Conservation (phyloP, 2,329 filamentous ascomycete species). For the Celoporthe dispersa region DNA sequence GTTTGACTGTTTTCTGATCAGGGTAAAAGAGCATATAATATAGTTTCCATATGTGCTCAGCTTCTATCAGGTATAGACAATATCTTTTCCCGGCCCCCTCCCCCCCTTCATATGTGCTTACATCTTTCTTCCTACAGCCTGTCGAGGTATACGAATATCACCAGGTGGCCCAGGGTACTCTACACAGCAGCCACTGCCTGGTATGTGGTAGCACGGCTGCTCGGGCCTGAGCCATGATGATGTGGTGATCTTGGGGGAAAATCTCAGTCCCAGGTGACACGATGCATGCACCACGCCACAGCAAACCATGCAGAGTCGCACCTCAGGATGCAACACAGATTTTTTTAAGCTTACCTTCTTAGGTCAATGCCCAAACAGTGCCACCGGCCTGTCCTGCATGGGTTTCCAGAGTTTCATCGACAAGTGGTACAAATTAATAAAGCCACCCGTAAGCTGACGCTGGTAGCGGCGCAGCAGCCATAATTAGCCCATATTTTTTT, state of each 20-base stretch:
- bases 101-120: not conserved
- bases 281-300: constrained; percentile 3
- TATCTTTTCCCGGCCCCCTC: not conserved
- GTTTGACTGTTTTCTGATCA: too few species aligned
- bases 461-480: not conserved
- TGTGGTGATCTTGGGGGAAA: not conserved
- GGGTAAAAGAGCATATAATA: too few species aligned
- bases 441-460: not conserved
- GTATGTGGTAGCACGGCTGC: not conserved
- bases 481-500: not conserved
- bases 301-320: not conserved
- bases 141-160: not conserved
- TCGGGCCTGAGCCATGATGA: not conserved
- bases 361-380: not conserved
- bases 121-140: not conserved
- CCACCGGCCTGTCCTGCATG: not conserved
- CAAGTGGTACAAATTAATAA: not conserved
- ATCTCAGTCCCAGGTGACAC: not conserved
- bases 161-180: not conserved
- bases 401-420: not conserved
- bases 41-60: not conserved
- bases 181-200: not conserved
- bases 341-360: not conserved
- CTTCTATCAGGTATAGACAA: not conserved
- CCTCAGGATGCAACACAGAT: not conserved